phyloP scores from a whole-genome alignment of 805 yeast species.

The Lachancea sp. region DNA sequence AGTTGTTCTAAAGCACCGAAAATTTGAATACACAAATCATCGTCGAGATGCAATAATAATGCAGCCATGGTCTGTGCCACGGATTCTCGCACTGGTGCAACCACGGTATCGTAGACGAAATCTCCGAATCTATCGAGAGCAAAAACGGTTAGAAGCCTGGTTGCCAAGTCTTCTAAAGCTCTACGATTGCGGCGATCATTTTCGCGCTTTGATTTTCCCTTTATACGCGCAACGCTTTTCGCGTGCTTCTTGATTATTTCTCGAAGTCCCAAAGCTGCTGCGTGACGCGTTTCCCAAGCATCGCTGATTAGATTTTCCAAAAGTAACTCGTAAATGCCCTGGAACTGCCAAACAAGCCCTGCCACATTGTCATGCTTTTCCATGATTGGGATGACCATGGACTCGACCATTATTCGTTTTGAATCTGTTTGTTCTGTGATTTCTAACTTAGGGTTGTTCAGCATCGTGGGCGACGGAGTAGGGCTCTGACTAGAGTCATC shows the following conservation, averaged over 20 bases:
- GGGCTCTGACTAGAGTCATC: slow-evolving; percentile 25
- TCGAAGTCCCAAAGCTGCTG: slow-evolving; percentile 86
- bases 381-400: slow-evolving; percentile 60
- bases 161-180: slow-evolving; percentile 82
- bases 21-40: slow-evolving; percentile 50
- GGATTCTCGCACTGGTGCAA: slow-evolving; percentile 96
- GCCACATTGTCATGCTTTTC: slow-evolving; percentile 66
- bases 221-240: slow-evolving; percentile 72
- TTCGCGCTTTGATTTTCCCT: slow-evolving; percentile 52
- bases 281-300: slow-evolving; percentile 93
- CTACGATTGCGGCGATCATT: slow-evolving; percentile 59
- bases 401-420: slow-evolving; percentile 78
- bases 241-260: slow-evolving; percentile 75
- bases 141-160: slow-evolving; percentile 76
- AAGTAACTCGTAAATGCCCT: slow-evolving; percentile 81
- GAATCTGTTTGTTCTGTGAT: slow-evolving; percentile 77
- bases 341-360: slow-evolving; percentile 86
- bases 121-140: slow-evolving; percentile 95
- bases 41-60: slow-evolving; percentile 60
- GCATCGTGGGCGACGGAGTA: slow-evolving; percentile 19
- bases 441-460: slow-evolving; percentile 41
- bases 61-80: slow-evolving; percentile 95
- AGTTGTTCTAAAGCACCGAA: slow-evolving; percentile 61
- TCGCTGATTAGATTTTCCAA: slow-evolving; percentile 76
- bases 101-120: slow-evolving; percentile 93